These are phyloP conservation scores for Eucalyptus tenuipes DNA, from an alignment of 345 rosid species.

Conservation along the genomic window DNA sequence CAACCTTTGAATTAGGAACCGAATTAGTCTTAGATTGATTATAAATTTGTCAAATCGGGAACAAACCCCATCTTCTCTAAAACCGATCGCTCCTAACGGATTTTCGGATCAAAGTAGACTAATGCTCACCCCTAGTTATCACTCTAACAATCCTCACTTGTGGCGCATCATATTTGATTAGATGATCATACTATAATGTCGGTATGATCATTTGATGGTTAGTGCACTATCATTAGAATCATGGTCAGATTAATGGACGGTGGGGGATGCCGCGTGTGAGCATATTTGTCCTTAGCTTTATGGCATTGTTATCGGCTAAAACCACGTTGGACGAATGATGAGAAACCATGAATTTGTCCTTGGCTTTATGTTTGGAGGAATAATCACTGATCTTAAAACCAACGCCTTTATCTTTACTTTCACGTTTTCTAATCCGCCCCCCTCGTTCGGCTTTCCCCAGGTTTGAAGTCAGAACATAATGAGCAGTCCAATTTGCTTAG, in stretches of 20 bases:
- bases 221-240: not conserved
- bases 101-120: not conserved
- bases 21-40: not conserved
- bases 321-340: not conserved
- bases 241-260: not conserved
- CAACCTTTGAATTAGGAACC: not conserved
- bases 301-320: not conserved
- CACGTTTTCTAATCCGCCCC: not conserved
- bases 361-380: not conserved
- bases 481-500: not conserved
- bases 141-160: not conserved
- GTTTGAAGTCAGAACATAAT: not conserved
- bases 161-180: not conserved
- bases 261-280: not conserved
- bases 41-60: rapidly evolving
- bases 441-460: not conserved
- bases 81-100: rapidly evolving
- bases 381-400: not conserved
- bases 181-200: not conserved
- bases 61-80: not conserved
- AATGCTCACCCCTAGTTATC: not conserved
- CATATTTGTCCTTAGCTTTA: not conserved
- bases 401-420: not conserved
- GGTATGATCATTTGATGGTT: not conserved
- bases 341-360: not conserved